Percentiles rank a stretch among this genome's conserved stretches.
phyloP scores from a whole-genome alignment of 2,329 filamentous ascomycete species.

The Septoria linicola region DNA sequence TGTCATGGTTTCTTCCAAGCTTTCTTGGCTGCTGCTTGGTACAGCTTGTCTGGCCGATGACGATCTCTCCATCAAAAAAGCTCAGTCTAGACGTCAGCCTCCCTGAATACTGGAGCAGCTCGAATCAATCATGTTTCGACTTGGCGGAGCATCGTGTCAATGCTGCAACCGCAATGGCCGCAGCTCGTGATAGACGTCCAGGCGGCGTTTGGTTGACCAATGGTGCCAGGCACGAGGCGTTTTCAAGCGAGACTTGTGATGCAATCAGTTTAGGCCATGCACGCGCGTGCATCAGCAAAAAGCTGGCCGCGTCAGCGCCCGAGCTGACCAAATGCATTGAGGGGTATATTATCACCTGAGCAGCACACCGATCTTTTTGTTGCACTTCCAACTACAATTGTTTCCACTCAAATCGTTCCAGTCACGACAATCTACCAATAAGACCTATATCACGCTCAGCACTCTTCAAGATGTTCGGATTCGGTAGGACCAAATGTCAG shows the following conservation, averaged over 20 bases:
- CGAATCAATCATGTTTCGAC: not conserved
- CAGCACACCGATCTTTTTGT: not conserved
- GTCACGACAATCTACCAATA: too few relatives aligned
- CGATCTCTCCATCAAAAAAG: not conserved
- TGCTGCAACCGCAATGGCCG: slow-evolving; percentile 9
- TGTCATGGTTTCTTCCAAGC: not conserved
- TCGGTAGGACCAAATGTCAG: not conserved
- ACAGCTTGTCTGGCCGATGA: slow-evolving; percentile 2
- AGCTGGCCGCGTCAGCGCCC: slow-evolving; percentile 10
- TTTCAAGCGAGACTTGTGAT: slow-evolving; percentile 20
- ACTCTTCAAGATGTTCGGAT: slow-evolving; percentile 18
- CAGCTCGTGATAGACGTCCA: not conserved
- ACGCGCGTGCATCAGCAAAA: slow-evolving; percentile 11
- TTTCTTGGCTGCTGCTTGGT: slow-evolving; percentile 8
- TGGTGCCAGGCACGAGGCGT: slow-evolving; percentile 6
- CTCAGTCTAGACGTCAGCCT: slow-evolving; percentile 10
- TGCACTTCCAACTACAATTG: too few relatives aligned
- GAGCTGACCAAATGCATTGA: slow-evolving; percentile 1
- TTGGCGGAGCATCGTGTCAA: not conserved
- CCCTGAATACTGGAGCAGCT: not conserved
- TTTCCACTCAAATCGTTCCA: too few relatives aligned
- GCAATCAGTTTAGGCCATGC: slow-evolving; percentile 17
- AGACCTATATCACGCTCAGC: too few relatives aligned
- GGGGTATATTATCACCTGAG: slow-evolving; percentile 17
- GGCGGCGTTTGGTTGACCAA: slow-evolving; percentile 11